Evolutionary conservation across 2,329 filamentous ascomycete genomes (phyloP).

Genomic region (Penicillium sp.): DNA sequence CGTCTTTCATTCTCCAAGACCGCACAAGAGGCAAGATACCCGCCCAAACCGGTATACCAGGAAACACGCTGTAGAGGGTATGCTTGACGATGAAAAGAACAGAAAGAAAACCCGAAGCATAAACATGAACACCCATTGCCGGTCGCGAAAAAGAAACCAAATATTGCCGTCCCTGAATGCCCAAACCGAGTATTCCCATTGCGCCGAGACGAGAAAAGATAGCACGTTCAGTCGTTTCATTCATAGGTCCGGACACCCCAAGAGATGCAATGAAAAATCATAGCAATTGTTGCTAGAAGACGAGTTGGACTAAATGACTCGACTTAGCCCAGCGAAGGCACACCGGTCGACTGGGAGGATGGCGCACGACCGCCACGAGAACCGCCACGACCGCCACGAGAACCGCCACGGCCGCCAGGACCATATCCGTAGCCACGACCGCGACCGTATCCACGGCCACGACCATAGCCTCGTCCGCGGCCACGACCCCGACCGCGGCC

Average conservation of each 20-base stretch:
- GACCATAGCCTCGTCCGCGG: conserved; percentile 56
- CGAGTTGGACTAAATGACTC: conserved; percentile 10
- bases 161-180: conserved; percentile 23
- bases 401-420: conserved; percentile 40
- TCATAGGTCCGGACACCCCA: conserved; percentile 26
- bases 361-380: conserved; percentile 37
- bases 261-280: conserved; percentile 17
- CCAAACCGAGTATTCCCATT: conserved; percentile 26
- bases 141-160: conserved; percentile 16
- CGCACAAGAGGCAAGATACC: conserved; percentile 13
- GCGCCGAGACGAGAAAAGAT: conserved; percentile 24
- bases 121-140: conserved; percentile 23
- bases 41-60: conserved; percentile 15
- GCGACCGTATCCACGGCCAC: conserved; percentile 48
- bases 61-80: conserved; percentile 24
- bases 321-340: conserved; percentile 34
- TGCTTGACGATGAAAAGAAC: conserved; percentile 17
- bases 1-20: conserved; percentile 7
- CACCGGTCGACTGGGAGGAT: conserved; percentile 38
- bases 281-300: conserved; percentile 22
- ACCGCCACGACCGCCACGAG: conserved; percentile 40
- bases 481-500: conserved; percentile 79
- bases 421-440: conserved; percentile 45
- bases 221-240: conserved; percentile 25
- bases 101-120: conserved; percentile 3